phyloP scores from a whole-genome alignment of 2,329 filamentous ascomycete genomes.

The Penicillium glabrum region DNA sequence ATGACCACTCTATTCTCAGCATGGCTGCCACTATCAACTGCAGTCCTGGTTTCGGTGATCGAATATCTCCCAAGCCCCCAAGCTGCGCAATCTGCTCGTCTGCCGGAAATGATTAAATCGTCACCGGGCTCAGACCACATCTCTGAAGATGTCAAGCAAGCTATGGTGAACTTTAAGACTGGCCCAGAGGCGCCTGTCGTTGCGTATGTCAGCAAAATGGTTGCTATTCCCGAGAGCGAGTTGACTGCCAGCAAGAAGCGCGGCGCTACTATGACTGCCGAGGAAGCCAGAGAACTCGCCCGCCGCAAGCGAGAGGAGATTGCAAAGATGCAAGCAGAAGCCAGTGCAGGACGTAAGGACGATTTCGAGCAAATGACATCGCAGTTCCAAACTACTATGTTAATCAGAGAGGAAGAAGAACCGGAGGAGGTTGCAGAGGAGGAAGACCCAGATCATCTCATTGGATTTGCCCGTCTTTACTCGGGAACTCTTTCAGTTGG shows the following conservation, averaged over 20 bases:
- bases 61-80: slow-evolving; percentile 87
- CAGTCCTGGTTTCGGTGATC: slow-evolving; percentile 87
- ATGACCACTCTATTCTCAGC: slow-evolving; percentile 82
- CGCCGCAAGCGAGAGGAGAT: slow-evolving; percentile 88
- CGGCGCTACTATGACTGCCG: slow-evolving; percentile 71
- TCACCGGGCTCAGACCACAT: slow-evolving; percentile 77
- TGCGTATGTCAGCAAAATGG: slow-evolving; percentile 97
- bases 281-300: slow-evolving; percentile 85
- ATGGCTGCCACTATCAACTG: slow-evolving; percentile 92
- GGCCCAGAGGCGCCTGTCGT: slow-evolving; percentile 74
- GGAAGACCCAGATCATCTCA: slow-evolving; percentile 78
- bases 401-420: slow-evolving; percentile 52
- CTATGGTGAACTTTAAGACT: slow-evolving; percentile 78
- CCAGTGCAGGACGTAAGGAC: slow-evolving; percentile 42
- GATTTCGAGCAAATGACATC: slow-evolving; percentile 59
- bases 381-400: slow-evolving; percentile 61
- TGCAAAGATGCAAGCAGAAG: slow-evolving; percentile 70
- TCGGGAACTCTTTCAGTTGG: slow-evolving; percentile 88
- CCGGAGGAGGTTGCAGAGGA: slow-evolving; percentile 55
- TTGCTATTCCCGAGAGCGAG: slow-evolving; percentile 90
- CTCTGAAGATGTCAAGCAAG: slow-evolving; percentile 67
- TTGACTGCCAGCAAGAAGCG: slow-evolving; percentile 78
- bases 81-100: slow-evolving; percentile 72
- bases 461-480: slow-evolving; percentile 92
- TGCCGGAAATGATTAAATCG: slow-evolving; percentile 74